These are phyloP conservation scores for Aspergillus hortae DNA, from an alignment of 2,329 filamentous ascomycete genomes.

Conservation along the genomic window DNA sequence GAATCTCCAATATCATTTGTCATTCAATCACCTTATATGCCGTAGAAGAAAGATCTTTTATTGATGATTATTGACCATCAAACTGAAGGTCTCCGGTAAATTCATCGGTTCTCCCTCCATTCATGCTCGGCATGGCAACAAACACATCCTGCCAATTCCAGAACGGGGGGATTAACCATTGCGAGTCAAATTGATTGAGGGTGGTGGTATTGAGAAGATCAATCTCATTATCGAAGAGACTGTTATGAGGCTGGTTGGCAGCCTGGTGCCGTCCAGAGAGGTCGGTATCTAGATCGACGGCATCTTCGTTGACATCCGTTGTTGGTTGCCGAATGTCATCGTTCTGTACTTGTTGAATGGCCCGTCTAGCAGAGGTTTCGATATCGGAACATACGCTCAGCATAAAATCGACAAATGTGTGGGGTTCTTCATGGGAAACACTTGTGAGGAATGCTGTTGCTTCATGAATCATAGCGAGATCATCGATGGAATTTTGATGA, in stretches of 20 bases:
- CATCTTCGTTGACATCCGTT: not conserved
- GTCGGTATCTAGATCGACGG: too few species aligned
- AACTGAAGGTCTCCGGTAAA: not conserved
- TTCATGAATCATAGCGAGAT: constrained; percentile 4
- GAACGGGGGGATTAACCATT: constrained; percentile 10
- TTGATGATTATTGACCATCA: not conserved
- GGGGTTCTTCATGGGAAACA: constrained; percentile 9
- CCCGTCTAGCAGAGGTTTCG: constrained; percentile 5
- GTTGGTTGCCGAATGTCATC: not conserved
- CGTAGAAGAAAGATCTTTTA: not conserved
- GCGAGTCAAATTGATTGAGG: constrained; percentile 3
- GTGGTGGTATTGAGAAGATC: not conserved
- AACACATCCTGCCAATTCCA: constrained; percentile 12
- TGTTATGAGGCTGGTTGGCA: not conserved
- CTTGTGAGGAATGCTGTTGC: constrained; percentile 4
- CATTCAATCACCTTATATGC: too few species aligned
- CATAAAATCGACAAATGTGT: constrained; percentile 14
- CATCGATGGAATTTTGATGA: constrained; percentile 1
- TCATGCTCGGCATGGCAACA: not conserved
- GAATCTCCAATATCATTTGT: too few species aligned
- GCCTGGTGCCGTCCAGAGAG: not conserved
- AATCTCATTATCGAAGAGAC: not conserved
- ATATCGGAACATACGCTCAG: constrained; percentile 11
- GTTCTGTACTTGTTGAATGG: not conserved
- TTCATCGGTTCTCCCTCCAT: not conserved